phyloP scores from a whole-genome alignment of 345 rosid genomes.

The Boechera stricta region DNA sequence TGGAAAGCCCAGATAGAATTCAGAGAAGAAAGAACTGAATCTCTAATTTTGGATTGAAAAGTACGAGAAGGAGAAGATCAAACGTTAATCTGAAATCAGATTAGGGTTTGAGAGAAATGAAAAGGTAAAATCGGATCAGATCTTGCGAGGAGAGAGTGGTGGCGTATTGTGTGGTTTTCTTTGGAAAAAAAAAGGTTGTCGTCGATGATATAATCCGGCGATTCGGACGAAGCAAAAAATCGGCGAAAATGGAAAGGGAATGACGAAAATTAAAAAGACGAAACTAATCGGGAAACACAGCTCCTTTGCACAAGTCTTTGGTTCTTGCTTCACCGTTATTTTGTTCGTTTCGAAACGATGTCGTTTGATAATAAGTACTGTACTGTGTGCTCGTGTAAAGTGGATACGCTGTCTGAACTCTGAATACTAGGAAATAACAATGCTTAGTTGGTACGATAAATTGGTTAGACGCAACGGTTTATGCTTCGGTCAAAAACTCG shows the following conservation, averaged over 20 bases:
- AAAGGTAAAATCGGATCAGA: slow-evolving; percentile 36
- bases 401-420: slow-evolving; percentile 15
- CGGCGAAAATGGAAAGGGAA: slow-evolving; percentile 38
- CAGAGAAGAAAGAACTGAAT: slow-evolving; percentile 3
- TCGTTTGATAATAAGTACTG: not conserved
- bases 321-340: slow-evolving; percentile 29
- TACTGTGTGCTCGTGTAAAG: not conserved
- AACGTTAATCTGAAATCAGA: slow-evolving; percentile 16
- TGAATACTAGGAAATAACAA: not conserved
- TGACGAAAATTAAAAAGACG: slow-evolving; percentile 25
- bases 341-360: slow-evolving; percentile 26
- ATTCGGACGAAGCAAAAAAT: slow-evolving; percentile 11
- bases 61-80: not conserved
- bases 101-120: slow-evolving; percentile 41
- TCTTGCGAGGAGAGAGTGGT: slow-evolving; percentile 27
- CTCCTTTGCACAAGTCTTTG: slow-evolving; percentile 6
- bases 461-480: not conserved
- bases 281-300: slow-evolving; percentile 34
- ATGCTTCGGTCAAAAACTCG: not conserved
- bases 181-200: not conserved
- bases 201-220: slow-evolving; percentile 35
- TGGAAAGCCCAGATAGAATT: slow-evolving; percentile 15
- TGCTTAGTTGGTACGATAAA: too few species aligned
- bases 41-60: not conserved
- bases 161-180: slow-evolving; percentile 7